phyloP scores from a whole-genome alignment of 371 early-diverging fungal species.

The Phascolomyces articulosus region DNA sequence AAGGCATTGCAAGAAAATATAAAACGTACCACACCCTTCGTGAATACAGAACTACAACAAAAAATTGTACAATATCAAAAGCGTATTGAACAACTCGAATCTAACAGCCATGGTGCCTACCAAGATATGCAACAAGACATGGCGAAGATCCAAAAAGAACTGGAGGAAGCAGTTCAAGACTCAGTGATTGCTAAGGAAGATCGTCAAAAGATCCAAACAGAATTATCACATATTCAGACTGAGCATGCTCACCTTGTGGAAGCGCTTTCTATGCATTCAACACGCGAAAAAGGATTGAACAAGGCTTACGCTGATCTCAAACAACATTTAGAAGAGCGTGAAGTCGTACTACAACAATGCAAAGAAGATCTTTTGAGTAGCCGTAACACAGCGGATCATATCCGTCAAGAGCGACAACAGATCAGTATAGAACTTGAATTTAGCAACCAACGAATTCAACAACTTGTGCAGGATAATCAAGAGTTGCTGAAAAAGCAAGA shows the following conservation, averaged over 20 bases:
- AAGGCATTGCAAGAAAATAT: not conserved
- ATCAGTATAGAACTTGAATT: not conserved
- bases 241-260: not conserved
- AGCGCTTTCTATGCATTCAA: not conserved
- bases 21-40: not conserved
- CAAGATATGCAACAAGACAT: conserved; percentile 15
- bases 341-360: not conserved
- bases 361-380: not conserved
- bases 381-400: not conserved
- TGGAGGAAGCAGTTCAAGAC: not conserved
- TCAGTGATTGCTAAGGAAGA: not conserved
- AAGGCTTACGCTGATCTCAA: not conserved
- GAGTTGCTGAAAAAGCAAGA: not conserved
- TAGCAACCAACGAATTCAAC: not conserved
- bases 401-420: not conserved
- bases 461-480: not conserved
- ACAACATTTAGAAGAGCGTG: not conserved
- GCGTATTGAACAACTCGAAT: not conserved
- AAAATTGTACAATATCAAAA: conserved; percentile 1
- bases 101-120: not conserved
- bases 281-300: not conserved
- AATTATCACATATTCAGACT: not conserved
- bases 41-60: not conserved
- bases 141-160: not conserved
- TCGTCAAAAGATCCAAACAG: not conserved